phyloP scores from a whole-genome alignment of 1,284 basidiomycete species.

The Rhodotorula sp. region DNA sequence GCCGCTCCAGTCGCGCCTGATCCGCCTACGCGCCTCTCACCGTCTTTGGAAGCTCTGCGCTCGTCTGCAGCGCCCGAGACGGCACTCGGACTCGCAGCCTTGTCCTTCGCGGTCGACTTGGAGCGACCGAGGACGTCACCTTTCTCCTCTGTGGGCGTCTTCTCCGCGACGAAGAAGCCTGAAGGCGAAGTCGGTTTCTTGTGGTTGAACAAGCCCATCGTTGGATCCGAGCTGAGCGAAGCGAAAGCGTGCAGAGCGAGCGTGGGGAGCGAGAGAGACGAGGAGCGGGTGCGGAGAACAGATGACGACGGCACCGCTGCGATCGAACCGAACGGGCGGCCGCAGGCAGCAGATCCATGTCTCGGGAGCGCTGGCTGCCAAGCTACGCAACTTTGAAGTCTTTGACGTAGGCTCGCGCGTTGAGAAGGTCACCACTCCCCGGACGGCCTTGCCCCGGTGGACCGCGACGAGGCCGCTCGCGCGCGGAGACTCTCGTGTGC shows the following conservation, averaged over 20 bases:
- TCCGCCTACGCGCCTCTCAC: too few species aligned
- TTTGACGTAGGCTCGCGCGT: too few species aligned
- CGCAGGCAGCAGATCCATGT: neutral
- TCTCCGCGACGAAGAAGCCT: conserved; percentile 15
- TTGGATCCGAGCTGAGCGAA: too few species aligned
- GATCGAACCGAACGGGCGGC: neutral
- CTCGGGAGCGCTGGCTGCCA: neutral
- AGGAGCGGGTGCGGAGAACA: neutral
- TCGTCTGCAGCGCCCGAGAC: neutral
- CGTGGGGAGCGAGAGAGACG: neutral
- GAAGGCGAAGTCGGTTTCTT: conserved; percentile 19
- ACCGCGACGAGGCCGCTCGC: too few species aligned
- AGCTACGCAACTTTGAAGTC: too few species aligned
- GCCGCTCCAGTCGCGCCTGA: too few species aligned
- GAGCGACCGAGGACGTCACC: neutral
- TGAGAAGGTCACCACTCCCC: too few species aligned
- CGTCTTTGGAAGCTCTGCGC: too few species aligned
- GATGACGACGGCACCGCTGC: neutral
- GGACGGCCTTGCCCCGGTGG: too few species aligned
- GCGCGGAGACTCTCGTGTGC: too few species aligned
- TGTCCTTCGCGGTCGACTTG: neutral
- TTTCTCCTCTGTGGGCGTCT: neutral
- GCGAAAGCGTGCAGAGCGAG: neutral
- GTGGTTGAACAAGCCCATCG: conserved; percentile 18
- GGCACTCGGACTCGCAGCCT: conserved; percentile 1